Base-by-base conservation (phyloP, 2,329 filamentous ascomycete species). In the Penicillium sp. region DNA sequence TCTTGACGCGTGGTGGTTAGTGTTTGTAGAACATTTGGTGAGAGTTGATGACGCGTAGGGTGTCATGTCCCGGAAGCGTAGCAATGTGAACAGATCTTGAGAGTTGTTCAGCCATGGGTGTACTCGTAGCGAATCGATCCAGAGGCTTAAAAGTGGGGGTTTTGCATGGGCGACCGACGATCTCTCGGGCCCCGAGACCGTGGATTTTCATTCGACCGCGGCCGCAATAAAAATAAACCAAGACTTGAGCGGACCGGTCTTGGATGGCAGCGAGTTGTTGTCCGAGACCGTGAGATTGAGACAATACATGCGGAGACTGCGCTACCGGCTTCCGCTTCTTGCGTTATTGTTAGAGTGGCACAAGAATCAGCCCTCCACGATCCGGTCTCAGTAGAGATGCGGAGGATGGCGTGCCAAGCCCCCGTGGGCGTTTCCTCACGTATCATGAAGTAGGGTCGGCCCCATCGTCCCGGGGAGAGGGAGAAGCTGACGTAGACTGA, bases 401-500 rank as follows among this genome's bases (percentile, higher is more conserved):
- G 29, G 29, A 43, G 36, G 25, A 23, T 13, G 10, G 10, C 27
- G 13, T 35, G 46, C 46, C 46, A 48, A 48, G 42, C 18, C 14
- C 31, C 17, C 34, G 18, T 41, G 26, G 35, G 20, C 11, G 34
- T 14, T 30, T 25, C 21, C 28, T 29, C 15, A 33, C 42, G 36
- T 41, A 43, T 48, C 39, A 45, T 20, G 37, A 41, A 17, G 36
- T 39, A 39, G 32, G 31, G 26, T 31, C 27, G 31, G 37, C 34
- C 35, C 33, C 33, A 31, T 36, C 16, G 16, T 9, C 27, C 28
- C 37, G 20, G 38, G 40, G 32, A 20, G n/a, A n/a, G n/a, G 34
- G 36, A 33, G 31, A 43, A 50, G 47, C 47, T 50, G 47, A 50
- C 47, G 47, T 50, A 50, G 17, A 33, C 44, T 32, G 39, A 36